A percentile compares a stretch with the other conserved stretches of the same genome.
These are phyloP conservation scores for Fagopyrum tataricum DNA, from an alignment of 148 eudicot genomes.

Conservation along the genomic window DNA sequence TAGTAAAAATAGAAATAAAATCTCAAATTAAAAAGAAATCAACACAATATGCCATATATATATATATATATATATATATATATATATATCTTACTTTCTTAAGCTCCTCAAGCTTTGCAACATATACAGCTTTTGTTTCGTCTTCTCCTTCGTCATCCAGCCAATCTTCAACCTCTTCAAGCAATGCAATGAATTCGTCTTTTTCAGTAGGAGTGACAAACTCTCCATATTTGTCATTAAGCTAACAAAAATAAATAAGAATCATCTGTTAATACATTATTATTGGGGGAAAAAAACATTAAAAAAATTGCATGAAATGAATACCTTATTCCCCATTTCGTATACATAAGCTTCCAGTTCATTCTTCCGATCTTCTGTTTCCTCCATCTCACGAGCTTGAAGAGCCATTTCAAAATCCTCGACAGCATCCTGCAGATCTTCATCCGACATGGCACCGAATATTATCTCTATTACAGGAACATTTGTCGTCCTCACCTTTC, in stretches of 20 bases:
- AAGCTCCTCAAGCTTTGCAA: slow-evolving; percentile 84
- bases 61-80: too few species aligned
- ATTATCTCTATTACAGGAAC: slow-evolving; percentile 61
- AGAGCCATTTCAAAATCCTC: slow-evolving; percentile 94
- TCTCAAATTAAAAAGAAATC: too few species aligned
- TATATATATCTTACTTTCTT: slow-evolving; percentile 17
- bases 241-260: slow-evolving; percentile 26
- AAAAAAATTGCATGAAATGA: background rate
- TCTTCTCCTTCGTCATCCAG: slow-evolving; percentile 91
- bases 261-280: background rate
- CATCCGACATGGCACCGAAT: slow-evolving; percentile 48
- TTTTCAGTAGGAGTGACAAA: slow-evolving; percentile 62
- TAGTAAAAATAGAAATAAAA: too few species aligned
- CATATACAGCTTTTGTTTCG: slow-evolving; percentile 73
- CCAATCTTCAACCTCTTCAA: slow-evolving; percentile 88
- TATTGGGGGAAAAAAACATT: too few species aligned
- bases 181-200: slow-evolving; percentile 53
- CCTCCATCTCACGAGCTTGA: slow-evolving; percentile 89
- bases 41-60: slow-evolving; percentile 37
- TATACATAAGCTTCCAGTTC: slow-evolving; percentile 82
- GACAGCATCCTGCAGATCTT: slow-evolving; percentile 61
- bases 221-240: slow-evolving; percentile 58
- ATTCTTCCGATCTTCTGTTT: slow-evolving; percentile 76
- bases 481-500: background rate
- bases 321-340: slow-evolving; percentile 77